phyloP scores from a whole-genome alignment of 225 moss, liverwort and hornwort species.

The Bryum argenteum region DNA sequence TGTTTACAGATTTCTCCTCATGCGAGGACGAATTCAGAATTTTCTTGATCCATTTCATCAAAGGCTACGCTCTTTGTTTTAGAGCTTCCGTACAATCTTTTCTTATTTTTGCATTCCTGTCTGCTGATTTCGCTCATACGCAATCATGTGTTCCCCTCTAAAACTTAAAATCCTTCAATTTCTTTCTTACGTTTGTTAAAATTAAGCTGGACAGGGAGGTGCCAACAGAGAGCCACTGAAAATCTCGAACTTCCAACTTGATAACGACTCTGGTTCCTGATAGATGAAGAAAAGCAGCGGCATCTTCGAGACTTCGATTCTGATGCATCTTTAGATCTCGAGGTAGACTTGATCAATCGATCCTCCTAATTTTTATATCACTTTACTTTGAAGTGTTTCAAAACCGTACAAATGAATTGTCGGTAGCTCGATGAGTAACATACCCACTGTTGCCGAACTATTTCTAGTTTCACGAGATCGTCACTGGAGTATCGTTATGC shows the following conservation, averaged over 20 bases:
- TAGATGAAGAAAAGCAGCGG: conserved; percentile 23
- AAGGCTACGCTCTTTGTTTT: conserved; percentile 32
- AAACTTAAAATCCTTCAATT: conserved; percentile 12
- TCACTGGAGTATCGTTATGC: background rate
- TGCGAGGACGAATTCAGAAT: conserved; percentile 30
- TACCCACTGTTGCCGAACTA: no score
- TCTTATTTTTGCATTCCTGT: conserved; percentile 8
- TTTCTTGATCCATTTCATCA: conserved; percentile 40
- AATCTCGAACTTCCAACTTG: conserved; percentile 38
- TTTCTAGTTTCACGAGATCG: background rate
- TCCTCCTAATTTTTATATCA: background rate
- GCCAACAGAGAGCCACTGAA: conserved; percentile 34
- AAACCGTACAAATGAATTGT: background rate
- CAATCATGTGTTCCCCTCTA: conserved; percentile 9
- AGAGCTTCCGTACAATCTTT: conserved; percentile 29
- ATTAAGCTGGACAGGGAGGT: conserved; percentile 43
- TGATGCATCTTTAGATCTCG: conserved; percentile 21
- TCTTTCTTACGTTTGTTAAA: conserved; percentile 28
- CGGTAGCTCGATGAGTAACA: conserved; percentile 11
- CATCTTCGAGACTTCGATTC: conserved; percentile 18
- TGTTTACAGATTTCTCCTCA: conserved; percentile 42
- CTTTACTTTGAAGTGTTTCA: conserved; percentile 10
- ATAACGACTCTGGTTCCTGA: conserved; percentile 22
- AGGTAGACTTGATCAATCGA: conserved; percentile 28
- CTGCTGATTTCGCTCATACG: conserved; percentile 3